Evolutionary conservation across 164 flowering plant genomes (phyloP).

Genomic region (Echeveria elegans): DNA sequence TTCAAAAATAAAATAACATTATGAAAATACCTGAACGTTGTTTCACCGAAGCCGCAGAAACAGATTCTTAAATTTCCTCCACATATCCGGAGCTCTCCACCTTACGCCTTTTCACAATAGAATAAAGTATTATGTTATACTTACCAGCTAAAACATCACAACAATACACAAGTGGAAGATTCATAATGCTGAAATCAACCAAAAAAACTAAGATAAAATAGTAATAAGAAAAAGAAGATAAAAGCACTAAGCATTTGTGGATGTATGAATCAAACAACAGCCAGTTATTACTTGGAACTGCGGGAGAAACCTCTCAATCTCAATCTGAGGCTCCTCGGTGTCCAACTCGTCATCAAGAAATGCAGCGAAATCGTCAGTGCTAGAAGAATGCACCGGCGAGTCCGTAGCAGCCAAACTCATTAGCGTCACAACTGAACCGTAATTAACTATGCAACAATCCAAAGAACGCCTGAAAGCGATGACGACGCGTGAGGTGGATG

Average conservation of each 20-base stretch:
- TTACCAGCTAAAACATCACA: not conserved
- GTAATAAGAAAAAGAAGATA: too few relatives aligned
- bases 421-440: slow-evolving; percentile 1
- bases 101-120: slow-evolving; percentile 32
- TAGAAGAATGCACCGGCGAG: slow-evolving; percentile 49
- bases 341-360: slow-evolving; percentile 41
- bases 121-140: not conserved
- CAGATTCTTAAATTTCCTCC: slow-evolving; percentile 18
- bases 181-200: not conserved
- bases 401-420: slow-evolving; percentile 42
- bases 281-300: not conserved
- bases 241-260: too few relatives aligned
- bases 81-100: slow-evolving; percentile 18
- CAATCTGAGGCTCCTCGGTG: slow-evolving; percentile 13
- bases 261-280: not conserved
- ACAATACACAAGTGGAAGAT: too few relatives aligned
- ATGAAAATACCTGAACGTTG: slow-evolving; percentile 11
- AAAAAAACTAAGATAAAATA: too few relatives aligned
- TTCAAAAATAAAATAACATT: not conserved
- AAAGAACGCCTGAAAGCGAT: not conserved
- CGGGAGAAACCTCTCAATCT: slow-evolving; percentile 13
- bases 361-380: slow-evolving; percentile 67
- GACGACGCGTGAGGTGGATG: not conserved
- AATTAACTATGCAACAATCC: not conserved
- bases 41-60: slow-evolving; percentile 12